These are phyloP conservation scores for Phoenix roebelenii DNA, from an alignment of 176 grass and related monocot genomes.

Conservation along the genomic window DNA sequence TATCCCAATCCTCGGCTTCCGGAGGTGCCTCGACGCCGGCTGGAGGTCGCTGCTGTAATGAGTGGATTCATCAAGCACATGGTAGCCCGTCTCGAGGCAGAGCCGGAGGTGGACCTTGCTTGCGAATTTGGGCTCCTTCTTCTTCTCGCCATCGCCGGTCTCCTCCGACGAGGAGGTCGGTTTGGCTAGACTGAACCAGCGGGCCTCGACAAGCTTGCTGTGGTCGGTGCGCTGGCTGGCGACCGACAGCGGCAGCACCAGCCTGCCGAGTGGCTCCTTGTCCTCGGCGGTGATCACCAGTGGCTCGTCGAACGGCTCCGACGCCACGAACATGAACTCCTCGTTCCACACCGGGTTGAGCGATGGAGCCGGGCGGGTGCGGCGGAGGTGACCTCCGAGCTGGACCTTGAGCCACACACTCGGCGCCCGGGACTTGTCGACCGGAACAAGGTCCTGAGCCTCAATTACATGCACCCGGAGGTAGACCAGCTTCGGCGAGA, in stretches of 20 bases:
- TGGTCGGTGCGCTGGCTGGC: slow-evolving; percentile 55
- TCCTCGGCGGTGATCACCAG: slow-evolving; percentile 75
- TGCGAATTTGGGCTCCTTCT: slow-evolving; percentile 33
- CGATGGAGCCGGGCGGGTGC: too few species aligned
- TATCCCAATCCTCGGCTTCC: slow-evolving; percentile 49
- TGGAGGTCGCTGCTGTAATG: slow-evolving; percentile 75
- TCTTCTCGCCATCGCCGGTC: slow-evolving; percentile 10
- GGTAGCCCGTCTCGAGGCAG: slow-evolving; percentile 75
- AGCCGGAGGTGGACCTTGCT: slow-evolving; percentile 55
- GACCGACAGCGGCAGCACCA: slow-evolving; percentile 30
- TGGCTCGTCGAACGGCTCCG: slow-evolving; percentile 43
- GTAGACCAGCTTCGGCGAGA: too few species aligned
- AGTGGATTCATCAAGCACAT: slow-evolving; percentile 74
- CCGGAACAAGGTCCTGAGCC: too few species aligned
- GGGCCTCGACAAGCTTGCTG: slow-evolving; percentile 51
- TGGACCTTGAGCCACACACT: too few species aligned
- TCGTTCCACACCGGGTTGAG: too few species aligned
- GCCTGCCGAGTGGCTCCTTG: slow-evolving; percentile 68
- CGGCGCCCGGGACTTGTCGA: too few species aligned
- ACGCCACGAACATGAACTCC: too few species aligned
- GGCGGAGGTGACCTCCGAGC: too few species aligned
- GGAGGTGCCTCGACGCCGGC: slow-evolving; percentile 45
- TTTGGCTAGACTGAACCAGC: slow-evolving; percentile 58
- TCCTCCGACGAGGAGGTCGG: slow-evolving; percentile 34
- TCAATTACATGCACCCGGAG: too few species aligned